These are phyloP conservation scores for Leishmania mexicana DNA, from an alignment of 208 protist species.

Conservation along the genomic window DNA sequence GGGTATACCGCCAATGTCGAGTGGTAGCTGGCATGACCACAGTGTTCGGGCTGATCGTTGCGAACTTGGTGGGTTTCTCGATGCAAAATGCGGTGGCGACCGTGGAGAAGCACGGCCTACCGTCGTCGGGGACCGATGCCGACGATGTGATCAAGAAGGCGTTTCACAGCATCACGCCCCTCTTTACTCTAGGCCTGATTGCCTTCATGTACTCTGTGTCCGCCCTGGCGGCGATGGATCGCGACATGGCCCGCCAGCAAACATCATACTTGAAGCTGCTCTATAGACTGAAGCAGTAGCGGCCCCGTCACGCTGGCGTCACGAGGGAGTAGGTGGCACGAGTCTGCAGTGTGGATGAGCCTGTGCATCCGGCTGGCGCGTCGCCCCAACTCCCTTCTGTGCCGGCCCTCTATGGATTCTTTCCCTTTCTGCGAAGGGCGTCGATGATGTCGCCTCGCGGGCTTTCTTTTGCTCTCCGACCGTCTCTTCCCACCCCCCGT, in stretches of 20 bases:
- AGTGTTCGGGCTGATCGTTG: constrained; percentile 48
- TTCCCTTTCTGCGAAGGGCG: neutral
- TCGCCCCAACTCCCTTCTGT: too few species aligned
- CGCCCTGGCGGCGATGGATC: constrained; percentile 13
- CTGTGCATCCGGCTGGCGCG: neutral
- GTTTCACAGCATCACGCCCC: neutral
- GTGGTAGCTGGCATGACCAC: constrained; percentile 32
- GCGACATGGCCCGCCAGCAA: constrained; percentile 7
- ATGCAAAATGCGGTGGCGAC: constrained; percentile 6
- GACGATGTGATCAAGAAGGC: neutral
- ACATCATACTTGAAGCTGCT: constrained; percentile 6
- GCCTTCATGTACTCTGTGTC: neutral
- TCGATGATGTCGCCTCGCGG: neutral
- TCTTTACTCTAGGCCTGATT: neutral
- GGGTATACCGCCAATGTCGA: constrained; percentile 26
- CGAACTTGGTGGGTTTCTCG: constrained; percentile 55
- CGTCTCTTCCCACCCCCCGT: too few species aligned
- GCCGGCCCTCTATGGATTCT: neutral
- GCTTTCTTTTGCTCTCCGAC: neutral
- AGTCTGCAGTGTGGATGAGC: too few species aligned
- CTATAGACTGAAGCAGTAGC: constrained; percentile 6
- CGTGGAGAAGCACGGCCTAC: neutral
- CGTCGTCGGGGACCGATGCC: neutral
- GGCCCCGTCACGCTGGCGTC: too few species aligned
- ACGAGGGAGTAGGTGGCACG: too few species aligned